phyloP scores from a whole-genome alignment of 192 early-diverging fungal genomes.

The Chytriomyces sp. region DNA sequence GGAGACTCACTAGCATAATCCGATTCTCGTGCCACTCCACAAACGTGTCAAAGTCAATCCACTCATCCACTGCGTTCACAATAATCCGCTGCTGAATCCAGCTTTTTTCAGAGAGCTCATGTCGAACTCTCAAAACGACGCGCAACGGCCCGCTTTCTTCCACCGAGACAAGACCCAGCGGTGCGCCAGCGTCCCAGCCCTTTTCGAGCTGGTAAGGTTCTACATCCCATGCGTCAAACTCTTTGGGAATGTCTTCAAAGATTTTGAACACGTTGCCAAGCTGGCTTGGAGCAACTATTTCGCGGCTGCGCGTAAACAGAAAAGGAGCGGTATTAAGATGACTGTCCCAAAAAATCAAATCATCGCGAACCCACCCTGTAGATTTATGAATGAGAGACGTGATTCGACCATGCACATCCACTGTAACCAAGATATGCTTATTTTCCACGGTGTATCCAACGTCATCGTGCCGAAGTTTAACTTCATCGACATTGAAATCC shows the following conservation, averaged over 20 bases:
- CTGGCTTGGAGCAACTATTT: slow-evolving; percentile 56
- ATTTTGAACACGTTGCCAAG: slow-evolving; percentile 76
- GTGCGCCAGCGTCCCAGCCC: slow-evolving; percentile 53
- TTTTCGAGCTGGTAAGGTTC: slow-evolving; percentile 95
- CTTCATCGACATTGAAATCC: not conserved
- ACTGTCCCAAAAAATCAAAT: not conserved
- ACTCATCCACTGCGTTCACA: slow-evolving; percentile 69
- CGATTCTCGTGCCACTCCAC: slow-evolving; percentile 93
- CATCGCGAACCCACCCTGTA: not conserved
- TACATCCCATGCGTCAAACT: slow-evolving; percentile 65
- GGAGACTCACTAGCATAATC: slow-evolving; percentile 69
- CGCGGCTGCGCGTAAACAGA: slow-evolving; percentile 39
- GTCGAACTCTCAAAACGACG: slow-evolving; percentile 70
- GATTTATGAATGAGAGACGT: slow-evolving; percentile 14
- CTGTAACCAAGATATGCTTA: not conserved
- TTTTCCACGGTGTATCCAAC: slow-evolving; percentile 16
- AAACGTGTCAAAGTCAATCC: slow-evolving; percentile 84
- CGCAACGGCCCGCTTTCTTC: slow-evolving; percentile 81
- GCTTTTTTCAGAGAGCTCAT: slow-evolving; percentile 68
- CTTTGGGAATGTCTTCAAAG: slow-evolving; percentile 84
- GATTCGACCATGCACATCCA: slow-evolving; percentile 21
- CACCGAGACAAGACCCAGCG: slow-evolving; percentile 60
- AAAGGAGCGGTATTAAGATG: not conserved
- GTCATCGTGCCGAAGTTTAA: slow-evolving; percentile 10
- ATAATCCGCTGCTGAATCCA: slow-evolving; percentile 75